phyloP scores from a whole-genome alignment of 1,284 basidiomycete species.

The Leccinum insigne region DNA sequence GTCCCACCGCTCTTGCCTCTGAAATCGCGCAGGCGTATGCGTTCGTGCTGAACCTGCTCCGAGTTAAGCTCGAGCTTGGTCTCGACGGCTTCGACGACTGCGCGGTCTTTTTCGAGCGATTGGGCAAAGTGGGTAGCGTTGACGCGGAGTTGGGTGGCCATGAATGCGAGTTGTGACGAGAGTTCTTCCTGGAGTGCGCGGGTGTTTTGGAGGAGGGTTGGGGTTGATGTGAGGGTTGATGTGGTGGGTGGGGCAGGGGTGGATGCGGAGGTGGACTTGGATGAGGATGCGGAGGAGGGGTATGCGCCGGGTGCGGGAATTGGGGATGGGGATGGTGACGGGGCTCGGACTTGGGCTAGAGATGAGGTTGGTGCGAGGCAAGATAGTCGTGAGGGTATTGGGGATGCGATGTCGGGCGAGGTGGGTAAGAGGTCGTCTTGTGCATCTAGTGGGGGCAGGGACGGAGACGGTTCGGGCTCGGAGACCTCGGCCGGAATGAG shows the following conservation, averaged over 20 bases:
- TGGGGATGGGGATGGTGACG: background rate
- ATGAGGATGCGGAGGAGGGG: background rate
- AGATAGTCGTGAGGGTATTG: background rate
- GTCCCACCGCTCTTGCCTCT: slow-evolving; percentile 66
- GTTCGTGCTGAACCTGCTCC: slow-evolving; percentile 64
- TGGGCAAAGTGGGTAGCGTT: slow-evolving; percentile 73
- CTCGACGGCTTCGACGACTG: slow-evolving; percentile 57
- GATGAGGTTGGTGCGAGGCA: background rate
- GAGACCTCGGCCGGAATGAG: slow-evolving; percentile 27
- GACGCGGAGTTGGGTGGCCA: slow-evolving; percentile 75
- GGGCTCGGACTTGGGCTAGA: background rate
- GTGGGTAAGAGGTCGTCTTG: slow-evolving; percentile 22
- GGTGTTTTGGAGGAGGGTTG: slow-evolving; percentile 56
- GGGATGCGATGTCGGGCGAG: slow-evolving; percentile 5
- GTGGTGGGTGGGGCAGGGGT: slow-evolving; percentile 32
- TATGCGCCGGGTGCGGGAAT: background rate
- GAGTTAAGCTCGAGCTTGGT: slow-evolving; percentile 71
- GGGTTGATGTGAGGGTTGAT: slow-evolving; percentile 38
- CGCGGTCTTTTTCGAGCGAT: slow-evolving; percentile 64
- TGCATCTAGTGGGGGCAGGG: background rate
- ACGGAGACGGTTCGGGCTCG: background rate
- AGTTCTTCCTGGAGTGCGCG: slow-evolving; percentile 69
- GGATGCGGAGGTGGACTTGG: background rate
- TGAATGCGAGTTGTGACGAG: slow-evolving; percentile 68
- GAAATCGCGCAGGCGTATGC: slow-evolving; percentile 63